Evolutionary conservation across 129 eudicot species (phyloP).

Genomic region (Helianthus tuberosus): DNA sequence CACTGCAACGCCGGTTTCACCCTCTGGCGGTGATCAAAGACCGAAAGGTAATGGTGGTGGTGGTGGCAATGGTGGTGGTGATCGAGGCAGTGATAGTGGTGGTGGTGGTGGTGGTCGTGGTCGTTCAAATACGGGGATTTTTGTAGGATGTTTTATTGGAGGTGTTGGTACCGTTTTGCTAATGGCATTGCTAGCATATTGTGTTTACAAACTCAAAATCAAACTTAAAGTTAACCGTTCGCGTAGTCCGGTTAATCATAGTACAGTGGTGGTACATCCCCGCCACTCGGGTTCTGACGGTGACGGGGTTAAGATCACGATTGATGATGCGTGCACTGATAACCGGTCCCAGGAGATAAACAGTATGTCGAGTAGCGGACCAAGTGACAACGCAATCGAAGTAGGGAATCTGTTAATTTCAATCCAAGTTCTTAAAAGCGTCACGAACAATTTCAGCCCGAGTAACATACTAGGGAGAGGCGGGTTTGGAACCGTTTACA

Average conservation of each 20-base stretch:
- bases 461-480: constrained; percentile 91
- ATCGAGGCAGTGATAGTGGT: background rate
- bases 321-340: constrained; percentile 48
- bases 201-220: constrained; percentile 26
- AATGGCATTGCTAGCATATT: constrained; percentile 43
- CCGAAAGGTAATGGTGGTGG: background rate
- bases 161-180: constrained; percentile 39
- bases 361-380: constrained; percentile 50
- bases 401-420: constrained; percentile 71
- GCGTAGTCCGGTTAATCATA: constrained; percentile 33
- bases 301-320: constrained; percentile 56
- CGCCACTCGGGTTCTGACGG: constrained; percentile 60
- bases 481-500: constrained; percentile 92
- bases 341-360: constrained; percentile 49
- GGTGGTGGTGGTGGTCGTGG: background rate
- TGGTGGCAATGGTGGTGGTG: background rate
- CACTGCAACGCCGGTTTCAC: constrained; percentile 33
- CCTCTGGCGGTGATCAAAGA: constrained; percentile 16
- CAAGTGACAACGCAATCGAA: constrained; percentile 60
- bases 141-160: constrained; percentile 47
- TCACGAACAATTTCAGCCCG: constrained; percentile 77
- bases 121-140: constrained; percentile 22
- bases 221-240: constrained; percentile 35
- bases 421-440: constrained; percentile 76
- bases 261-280: constrained; percentile 60